phyloP scores from a whole-genome alignment of 148 eudicot genomes.

The Rhododendron ferrugineum region DNA sequence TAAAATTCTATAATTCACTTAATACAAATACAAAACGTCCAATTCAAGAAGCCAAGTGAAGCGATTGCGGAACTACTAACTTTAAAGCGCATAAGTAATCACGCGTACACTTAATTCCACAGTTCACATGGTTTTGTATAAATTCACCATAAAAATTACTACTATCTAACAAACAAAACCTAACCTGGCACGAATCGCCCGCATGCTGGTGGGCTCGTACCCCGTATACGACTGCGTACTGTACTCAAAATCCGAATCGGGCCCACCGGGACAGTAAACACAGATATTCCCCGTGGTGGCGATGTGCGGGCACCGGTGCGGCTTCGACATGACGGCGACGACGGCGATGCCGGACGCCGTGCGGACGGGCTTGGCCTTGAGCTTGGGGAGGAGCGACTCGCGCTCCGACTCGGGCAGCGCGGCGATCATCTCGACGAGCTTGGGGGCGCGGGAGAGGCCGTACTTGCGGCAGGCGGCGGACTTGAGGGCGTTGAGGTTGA shows the following conservation, averaged over 20 bases:
- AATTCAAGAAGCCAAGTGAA: too few species aligned
- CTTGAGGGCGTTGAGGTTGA: slow-evolving; percentile 82
- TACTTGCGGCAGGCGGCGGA: slow-evolving; percentile 89
- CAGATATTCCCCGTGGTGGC: slow-evolving; percentile 98
- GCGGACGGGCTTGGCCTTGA: slow-evolving; percentile 83
- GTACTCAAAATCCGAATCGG: slow-evolving; percentile 97
- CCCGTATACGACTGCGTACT: slow-evolving; percentile 98
- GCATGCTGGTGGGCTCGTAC: slow-evolving; percentile 97
- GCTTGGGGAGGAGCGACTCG: slow-evolving; percentile 65
- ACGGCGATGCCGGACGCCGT: slow-evolving; percentile 96
- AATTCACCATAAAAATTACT: too few species aligned
- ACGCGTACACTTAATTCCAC: background rate
- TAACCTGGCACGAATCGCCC: slow-evolving; percentile 93
- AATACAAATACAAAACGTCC: too few species aligned
- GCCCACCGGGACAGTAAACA: slow-evolving; percentile 97
- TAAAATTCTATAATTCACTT: too few species aligned
- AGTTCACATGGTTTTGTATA: background rate
- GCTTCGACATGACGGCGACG: slow-evolving; percentile 98
- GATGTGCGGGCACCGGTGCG: slow-evolving; percentile 93
- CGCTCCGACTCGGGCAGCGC: slow-evolving; percentile 83
- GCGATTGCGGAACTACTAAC: background rate
- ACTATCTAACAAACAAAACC: background rate
- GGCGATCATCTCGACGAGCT: slow-evolving; percentile 95
- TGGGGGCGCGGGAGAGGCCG: slow-evolving; percentile 87
- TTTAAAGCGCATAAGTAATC: background rate